These are phyloP conservation scores for Tricholoma flavovirens DNA, from an alignment of 768 basidiomycete species.

Conservation along the genomic window DNA sequence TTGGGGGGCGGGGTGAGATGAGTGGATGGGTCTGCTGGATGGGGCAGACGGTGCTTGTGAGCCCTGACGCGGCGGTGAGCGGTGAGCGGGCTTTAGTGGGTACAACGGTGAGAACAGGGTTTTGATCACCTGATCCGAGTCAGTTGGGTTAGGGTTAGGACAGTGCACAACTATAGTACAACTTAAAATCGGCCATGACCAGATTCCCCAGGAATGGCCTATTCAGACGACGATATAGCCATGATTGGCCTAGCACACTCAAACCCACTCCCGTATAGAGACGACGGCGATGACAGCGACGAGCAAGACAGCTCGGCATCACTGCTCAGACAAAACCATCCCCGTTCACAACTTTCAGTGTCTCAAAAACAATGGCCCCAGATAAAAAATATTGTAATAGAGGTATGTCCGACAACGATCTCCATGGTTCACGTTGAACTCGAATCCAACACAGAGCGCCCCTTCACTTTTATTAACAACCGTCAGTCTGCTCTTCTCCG, in stretches of 20 bases:
- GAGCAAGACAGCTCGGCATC: conserved; percentile 33
- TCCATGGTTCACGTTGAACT: neutral
- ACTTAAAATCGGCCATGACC: no score
- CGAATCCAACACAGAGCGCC: conserved; percentile 52
- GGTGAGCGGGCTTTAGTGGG: no score
- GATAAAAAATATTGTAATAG: conserved; percentile 57
- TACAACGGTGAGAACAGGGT: neutral
- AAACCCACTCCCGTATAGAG: conserved; percentile 15
- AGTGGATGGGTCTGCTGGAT: neutral
- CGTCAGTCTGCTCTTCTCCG: conserved; percentile 82
- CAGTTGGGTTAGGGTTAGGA: neutral
- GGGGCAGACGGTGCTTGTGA: neutral
- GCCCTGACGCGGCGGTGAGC: neutral
- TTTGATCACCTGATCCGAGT: neutral
- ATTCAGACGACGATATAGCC: conserved; percentile 29
- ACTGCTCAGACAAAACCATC: conserved; percentile 31
- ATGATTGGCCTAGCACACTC: conserved; percentile 20
- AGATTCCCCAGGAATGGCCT: conserved; percentile 25
- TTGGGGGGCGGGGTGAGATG: no score
- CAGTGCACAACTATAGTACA: no score
- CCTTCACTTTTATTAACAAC: conserved; percentile 85
- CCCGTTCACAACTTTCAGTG: neutral
- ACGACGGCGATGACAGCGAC: conserved; percentile 27
- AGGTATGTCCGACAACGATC: conserved; percentile 40
- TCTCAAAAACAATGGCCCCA: conserved; percentile 44